Conservation (phyloP, 2,329 filamentous ascomycete genomes). For the Stachybotrys elegans region DNA sequence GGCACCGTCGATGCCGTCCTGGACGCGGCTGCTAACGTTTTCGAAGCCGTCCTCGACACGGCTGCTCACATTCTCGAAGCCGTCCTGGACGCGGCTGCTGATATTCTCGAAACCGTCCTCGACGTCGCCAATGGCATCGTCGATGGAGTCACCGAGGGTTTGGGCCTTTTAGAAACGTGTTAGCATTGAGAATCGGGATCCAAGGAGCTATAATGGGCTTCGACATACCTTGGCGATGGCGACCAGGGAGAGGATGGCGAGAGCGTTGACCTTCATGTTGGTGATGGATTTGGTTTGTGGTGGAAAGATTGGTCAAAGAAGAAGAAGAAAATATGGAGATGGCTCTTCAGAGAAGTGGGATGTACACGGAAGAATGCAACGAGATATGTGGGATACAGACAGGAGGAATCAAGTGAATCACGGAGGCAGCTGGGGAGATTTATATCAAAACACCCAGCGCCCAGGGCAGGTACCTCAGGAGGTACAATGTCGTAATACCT, state of each 20-base stretch:
- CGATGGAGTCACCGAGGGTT: conserved; percentile 12
- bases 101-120: conserved; percentile 10
- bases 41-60: conserved; percentile 1
- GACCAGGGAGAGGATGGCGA: conserved; percentile 24
- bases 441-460: no score
- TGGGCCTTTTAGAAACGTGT: conserved; percentile 9
- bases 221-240: conserved; percentile 16
- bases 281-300: conserved; percentile 12
- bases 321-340: no score
- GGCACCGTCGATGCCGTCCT: background rate
- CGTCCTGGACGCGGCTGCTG: background rate
- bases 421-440: no score
- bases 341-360: no score
- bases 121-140: conserved; percentile 8
- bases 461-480: no score
- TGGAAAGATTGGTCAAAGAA: no score
- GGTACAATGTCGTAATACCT: no score
- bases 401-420: no score
- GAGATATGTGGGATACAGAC: no score
- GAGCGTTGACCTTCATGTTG: conserved; percentile 33
- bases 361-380: no score
- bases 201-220: background rate
- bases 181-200: background rate
- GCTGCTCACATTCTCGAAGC: conserved; percentile 8
- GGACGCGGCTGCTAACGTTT: conserved; percentile 8